phyloP scores from a whole-genome alignment of 2,329 filamentous ascomycete genomes.

The Endoconidiophora polonica region DNA sequence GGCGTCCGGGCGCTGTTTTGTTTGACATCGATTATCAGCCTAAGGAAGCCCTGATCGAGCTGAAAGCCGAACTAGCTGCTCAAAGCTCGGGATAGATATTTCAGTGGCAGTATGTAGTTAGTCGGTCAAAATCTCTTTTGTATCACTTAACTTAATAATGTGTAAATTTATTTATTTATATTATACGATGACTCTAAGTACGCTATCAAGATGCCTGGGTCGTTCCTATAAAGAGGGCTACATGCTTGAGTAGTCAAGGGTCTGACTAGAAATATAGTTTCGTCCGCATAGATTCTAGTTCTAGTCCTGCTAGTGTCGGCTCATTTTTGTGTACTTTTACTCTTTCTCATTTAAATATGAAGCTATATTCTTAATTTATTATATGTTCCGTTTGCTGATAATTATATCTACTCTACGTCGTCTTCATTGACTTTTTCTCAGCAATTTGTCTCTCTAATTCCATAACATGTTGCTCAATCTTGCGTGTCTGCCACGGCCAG shows the following conservation, averaged over 20 bases:
- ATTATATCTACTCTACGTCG: neutral
- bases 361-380: neutral
- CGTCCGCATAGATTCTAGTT: constrained; percentile 11
- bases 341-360: neutral
- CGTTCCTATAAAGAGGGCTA: constrained; percentile 1
- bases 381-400: neutral
- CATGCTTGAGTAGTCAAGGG: constrained; percentile 11
- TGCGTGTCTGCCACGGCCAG: constrained; percentile 26
- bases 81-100: neutral
- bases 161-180: neutral
- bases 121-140: neutral
- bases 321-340: neutral
- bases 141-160: neutral
- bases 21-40: constrained; percentile 35
- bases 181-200: neutral
- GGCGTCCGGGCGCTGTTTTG: constrained; percentile 33
- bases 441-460: constrained; percentile 19
- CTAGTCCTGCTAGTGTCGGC: constrained; percentile 10
- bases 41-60: constrained; percentile 34
- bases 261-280: constrained; percentile 12
- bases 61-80: constrained; percentile 15
- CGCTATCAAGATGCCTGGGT: neutral
- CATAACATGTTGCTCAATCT: constrained; percentile 24
- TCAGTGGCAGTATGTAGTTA: neutral
- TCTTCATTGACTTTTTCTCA: constrained; percentile 11